These are phyloP conservation scores for Backusella mclennaniae DNA, from an alignment of 192 early-diverging fungal species.

Conservation along the genomic window DNA sequence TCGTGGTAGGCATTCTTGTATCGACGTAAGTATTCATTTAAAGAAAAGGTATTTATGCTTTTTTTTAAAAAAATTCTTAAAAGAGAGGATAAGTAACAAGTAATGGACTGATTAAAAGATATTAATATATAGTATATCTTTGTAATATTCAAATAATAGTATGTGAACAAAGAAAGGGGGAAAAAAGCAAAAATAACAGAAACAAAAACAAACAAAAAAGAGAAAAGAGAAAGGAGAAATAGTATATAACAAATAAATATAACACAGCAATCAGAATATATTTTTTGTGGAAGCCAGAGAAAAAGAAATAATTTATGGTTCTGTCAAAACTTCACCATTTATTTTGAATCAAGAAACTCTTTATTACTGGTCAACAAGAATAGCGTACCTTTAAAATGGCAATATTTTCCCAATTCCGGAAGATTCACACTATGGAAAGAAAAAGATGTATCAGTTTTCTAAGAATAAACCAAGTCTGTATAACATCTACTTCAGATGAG, in stretches of 20 bases:
- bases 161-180: background rate
- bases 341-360: background rate
- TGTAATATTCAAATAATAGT: background rate
- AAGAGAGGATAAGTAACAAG: background rate
- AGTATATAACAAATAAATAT: background rate
- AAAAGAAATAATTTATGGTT: background rate
- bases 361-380: background rate
- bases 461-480: background rate
- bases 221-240: background rate
- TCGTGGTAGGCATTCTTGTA: background rate
- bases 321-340: conserved; percentile 8
- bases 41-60: background rate
- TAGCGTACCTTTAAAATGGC: background rate
- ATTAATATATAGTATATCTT: background rate
- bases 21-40: background rate
- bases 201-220: background rate
- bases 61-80: background rate
- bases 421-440: conserved; percentile 5
- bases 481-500: background rate
- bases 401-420: background rate
- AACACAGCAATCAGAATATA: background rate
- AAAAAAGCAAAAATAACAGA: background rate
- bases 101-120: background rate
- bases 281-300: background rate
- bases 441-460: conserved; percentile 1